Conservation (phyloP, 805 yeast species). For the Vanderwaltozyma verrucispora region DNA sequence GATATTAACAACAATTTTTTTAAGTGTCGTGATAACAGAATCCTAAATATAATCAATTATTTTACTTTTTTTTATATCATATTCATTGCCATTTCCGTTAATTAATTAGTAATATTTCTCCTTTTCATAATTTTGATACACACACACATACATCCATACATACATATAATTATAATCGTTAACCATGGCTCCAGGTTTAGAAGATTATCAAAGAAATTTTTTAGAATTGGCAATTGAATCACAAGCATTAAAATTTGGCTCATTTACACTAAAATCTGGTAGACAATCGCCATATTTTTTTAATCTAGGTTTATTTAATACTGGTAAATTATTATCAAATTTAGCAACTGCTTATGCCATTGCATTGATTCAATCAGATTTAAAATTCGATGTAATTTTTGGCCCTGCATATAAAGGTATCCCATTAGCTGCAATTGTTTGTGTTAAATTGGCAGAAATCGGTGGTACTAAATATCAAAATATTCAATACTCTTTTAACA, state of each 20-base stretch:
- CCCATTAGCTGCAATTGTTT: slow-evolving; percentile 87
- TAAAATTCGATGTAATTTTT: slow-evolving; percentile 82
- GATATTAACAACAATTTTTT: no score
- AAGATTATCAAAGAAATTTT: slow-evolving; percentile 53
- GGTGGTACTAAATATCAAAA: slow-evolving; percentile 68
- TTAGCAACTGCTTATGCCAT: slow-evolving; percentile 84
- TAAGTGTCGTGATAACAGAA: no score
- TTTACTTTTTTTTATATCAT: no score
- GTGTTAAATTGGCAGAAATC: slow-evolving; percentile 83
- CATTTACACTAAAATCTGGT: slow-evolving; percentile 85
- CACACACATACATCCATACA: not conserved
- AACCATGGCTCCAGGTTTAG: slow-evolving; percentile 10
- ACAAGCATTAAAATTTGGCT: slow-evolving; percentile 78
- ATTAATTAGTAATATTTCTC: no score
- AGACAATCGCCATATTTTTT: slow-evolving; percentile 93
- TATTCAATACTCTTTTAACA: slow-evolving; percentile 85
- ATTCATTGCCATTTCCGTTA: no score
- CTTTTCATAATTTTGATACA: no score
- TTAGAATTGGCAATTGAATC: slow-evolving; percentile 74
- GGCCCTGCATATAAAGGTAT: slow-evolving; percentile 99
- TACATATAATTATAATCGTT: no score
- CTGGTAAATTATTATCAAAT: slow-evolving; percentile 67
- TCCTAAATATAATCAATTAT: no score
- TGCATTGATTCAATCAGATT: slow-evolving; percentile 69
- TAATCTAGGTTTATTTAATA: slow-evolving; percentile 82